Base-by-base conservation (phyloP, 2,329 filamentous ascomycete genomes). In the Penicillium sp. region DNA sequence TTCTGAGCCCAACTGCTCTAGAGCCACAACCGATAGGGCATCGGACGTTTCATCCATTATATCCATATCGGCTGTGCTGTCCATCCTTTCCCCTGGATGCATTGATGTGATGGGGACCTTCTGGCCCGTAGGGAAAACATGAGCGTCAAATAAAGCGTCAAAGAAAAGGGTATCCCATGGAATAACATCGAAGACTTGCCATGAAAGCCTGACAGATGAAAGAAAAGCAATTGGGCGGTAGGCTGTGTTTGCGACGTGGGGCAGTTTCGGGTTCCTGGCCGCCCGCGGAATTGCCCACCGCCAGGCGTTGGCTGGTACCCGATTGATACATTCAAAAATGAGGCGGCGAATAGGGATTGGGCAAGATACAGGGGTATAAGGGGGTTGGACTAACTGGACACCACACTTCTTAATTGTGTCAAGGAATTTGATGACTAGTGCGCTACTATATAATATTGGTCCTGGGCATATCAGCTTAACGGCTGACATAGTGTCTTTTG, bases 31-130 rank as follows among this genome's bases (percentile, higher is more conserved):
- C 17, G 29, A 21, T 20, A 33, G 13, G 3, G 18, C 20, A 33
- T 50, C 21, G 6, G 8, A n/a, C 2, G 23, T 32, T n/a, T 43
- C 44, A 29, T 53, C 49, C 49, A 51, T 58, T 7, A 23, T 32
- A 18, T 30, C 27, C 17, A 17, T n/a, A 26, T 42, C 24, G 24
- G n/a, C 15, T 10, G 23, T 15, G n/a, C 7, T 24, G 10, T 9
- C 29, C 29, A 32, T 32, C 24, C 10, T 6, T 27, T 10, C 17
- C 17, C 3, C 32, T 34, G 17, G 2, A 18, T 2, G 9, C 24
- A 10, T 10, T 10, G 8, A 34, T 12, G 15, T 7, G 9, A 10
- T 3, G 1, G 20, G 7, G 17, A 36, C 33, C 33, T 2, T 18
- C 17, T 7, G 4, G 33, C 17, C 17, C 8, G 7, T 10, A 20